Evolutionary conservation across 805 yeast species (phyloP).

Genomic region (Sungouiella thailandica): DNA sequence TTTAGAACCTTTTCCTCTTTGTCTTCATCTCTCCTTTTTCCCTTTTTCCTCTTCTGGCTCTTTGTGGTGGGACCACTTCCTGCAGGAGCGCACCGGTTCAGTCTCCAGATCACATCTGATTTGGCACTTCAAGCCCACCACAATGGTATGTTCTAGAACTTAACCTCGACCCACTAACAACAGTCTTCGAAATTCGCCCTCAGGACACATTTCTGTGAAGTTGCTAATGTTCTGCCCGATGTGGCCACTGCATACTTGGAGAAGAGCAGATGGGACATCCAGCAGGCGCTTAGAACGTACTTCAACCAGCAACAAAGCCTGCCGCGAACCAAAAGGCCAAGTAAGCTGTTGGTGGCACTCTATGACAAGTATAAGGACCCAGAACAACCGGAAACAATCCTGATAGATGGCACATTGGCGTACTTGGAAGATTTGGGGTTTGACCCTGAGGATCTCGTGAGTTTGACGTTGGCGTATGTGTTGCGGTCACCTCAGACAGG

Average conservation of each 20-base stretch:
- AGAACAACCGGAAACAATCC: constrained; percentile 42
- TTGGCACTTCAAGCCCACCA: too few species aligned
- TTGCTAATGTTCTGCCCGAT: constrained; percentile 33
- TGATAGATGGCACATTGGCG: constrained; percentile 70
- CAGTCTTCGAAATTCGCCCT: constrained; percentile 11
- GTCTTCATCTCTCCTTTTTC: too few species aligned
- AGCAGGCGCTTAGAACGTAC: constrained; percentile 19
- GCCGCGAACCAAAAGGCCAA: constrained; percentile 10
- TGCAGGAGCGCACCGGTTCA: too few species aligned
- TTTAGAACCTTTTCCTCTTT: too few species aligned
- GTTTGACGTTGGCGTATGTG: constrained; percentile 66
- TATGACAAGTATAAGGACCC: constrained; percentile 31
- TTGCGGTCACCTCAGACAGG: constrained; percentile 67
- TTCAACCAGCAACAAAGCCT: not conserved
- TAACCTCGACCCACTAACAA: too few species aligned
- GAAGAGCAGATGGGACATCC: constrained; percentile 23
- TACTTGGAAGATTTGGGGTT: constrained; percentile 65
- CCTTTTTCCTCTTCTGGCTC: too few species aligned
- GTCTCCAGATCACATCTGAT: too few species aligned
- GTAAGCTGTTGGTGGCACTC: constrained; percentile 18
- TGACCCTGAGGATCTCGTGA: constrained; percentile 69
- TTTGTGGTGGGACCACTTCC: too few species aligned
- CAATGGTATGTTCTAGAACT: too few species aligned
- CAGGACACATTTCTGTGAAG: constrained; percentile 32
- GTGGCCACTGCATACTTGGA: constrained; percentile 36